A percentile compares a stretch with the other conserved stretches of the same genome.
Conservation (phyloP, 2,329 filamentous ascomycete species). For the Plenodomus biglobosus region DNA sequence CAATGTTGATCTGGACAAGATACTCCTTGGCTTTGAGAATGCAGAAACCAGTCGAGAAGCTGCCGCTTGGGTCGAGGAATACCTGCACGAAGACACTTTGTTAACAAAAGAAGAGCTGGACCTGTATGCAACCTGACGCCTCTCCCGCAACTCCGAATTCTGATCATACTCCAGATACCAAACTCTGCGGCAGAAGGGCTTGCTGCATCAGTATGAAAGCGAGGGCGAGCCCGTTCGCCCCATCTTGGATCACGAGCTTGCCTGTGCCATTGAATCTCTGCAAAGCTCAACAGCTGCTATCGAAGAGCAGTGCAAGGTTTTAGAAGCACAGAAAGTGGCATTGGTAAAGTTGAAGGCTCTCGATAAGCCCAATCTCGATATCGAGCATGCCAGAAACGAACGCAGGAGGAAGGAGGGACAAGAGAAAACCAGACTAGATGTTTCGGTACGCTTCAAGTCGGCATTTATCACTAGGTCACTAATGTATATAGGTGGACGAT, state of each 20-base stretch:
- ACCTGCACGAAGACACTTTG: slow-evolving; percentile 50
- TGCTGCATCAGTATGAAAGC: slow-evolving; percentile 35
- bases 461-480: not conserved
- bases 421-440: slow-evolving; percentile 48
- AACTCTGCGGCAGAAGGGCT: slow-evolving; percentile 36
- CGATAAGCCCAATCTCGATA: slow-evolving; percentile 45
- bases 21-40: slow-evolving; percentile 52
- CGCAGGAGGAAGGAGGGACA: slow-evolving; percentile 40
- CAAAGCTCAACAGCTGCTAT: slow-evolving; percentile 65
- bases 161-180: slow-evolving; percentile 28
- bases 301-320: slow-evolving; percentile 62
- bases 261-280: slow-evolving; percentile 64
- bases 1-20: slow-evolving; percentile 48
- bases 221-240: slow-evolving; percentile 45
- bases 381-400: slow-evolving; percentile 44
- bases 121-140: slow-evolving; percentile 40
- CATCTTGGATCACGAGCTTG: slow-evolving; percentile 62
- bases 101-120: slow-evolving; percentile 54
- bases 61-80: slow-evolving; percentile 51
- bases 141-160: not conserved
- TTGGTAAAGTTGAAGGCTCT: slow-evolving; percentile 58
- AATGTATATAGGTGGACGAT: slow-evolving; percentile 34
- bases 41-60: slow-evolving; percentile 45
- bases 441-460: slow-evolving; percentile 26
- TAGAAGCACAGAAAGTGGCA: slow-evolving; percentile 65